phyloP scores from a whole-genome alignment of 2,329 filamentous ascomycete species.

The Fusarium pininemorale region DNA sequence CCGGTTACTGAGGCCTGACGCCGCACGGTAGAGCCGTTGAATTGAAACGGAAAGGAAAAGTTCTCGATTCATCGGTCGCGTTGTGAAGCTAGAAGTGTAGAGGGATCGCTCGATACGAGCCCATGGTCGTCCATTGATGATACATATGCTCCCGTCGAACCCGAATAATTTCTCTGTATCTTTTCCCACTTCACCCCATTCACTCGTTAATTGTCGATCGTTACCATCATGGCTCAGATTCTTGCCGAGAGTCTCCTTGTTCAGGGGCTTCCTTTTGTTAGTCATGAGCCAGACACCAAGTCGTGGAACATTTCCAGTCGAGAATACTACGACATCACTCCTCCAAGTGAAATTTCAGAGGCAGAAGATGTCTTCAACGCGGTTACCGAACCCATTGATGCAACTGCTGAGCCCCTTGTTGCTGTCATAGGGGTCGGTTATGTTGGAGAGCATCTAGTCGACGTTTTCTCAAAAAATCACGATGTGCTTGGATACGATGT shows the following conservation, averaged over 20 bases:
- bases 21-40: conserved; percentile 23
- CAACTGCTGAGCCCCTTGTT: conserved; percentile 47
- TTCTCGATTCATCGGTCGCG: conserved; percentile 14
- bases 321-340: conserved; percentile 48
- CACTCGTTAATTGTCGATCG: conserved; percentile 38
- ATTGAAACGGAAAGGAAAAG: conserved; percentile 14
- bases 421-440: conserved; percentile 64
- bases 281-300: conserved; percentile 29
- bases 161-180: conserved; percentile 16
- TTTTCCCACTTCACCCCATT: conserved; percentile 17
- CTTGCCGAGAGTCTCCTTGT: conserved; percentile 35
- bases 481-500: conserved; percentile 60
- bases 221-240: conserved; percentile 42
- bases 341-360: conserved; percentile 46
- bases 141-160: conserved; percentile 36
- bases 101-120: conserved; percentile 17
- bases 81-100: conserved; percentile 13
- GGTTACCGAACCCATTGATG: conserved; percentile 11
- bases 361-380: conserved; percentile 29
- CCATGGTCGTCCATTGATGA: background rate
- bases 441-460: conserved; percentile 60
- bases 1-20: conserved; percentile 19
- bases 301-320: conserved; percentile 37
- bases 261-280: conserved; percentile 36
- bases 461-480: conserved; percentile 53